These are phyloP conservation scores for Hypoxylon sp. DNA, from an alignment of 2,329 filamentous ascomycete species.

Conservation along the genomic window DNA sequence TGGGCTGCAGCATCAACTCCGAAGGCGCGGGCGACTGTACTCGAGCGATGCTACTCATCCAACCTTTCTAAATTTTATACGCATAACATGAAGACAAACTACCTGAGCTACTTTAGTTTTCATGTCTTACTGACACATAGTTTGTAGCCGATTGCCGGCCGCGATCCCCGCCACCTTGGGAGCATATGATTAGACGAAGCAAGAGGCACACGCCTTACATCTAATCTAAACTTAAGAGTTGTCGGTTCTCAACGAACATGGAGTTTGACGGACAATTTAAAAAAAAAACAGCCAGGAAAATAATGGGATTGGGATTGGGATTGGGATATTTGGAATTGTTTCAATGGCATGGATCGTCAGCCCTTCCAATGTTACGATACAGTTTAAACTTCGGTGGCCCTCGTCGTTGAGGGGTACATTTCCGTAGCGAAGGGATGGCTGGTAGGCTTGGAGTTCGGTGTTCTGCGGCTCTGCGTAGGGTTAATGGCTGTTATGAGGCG, in stretches of 20 bases:
- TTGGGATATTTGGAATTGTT: slow-evolving; percentile 22
- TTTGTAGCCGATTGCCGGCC: slow-evolving; percentile 52
- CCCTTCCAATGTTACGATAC: slow-evolving; percentile 7
- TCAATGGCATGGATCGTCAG: slow-evolving; percentile 5
- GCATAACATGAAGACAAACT: background rate
- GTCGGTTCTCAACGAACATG: background rate
- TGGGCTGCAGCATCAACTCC: slow-evolving; percentile 4
- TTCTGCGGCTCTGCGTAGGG: slow-evolving; percentile 28
- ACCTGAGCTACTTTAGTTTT: background rate
- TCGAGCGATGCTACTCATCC: slow-evolving; percentile 4
- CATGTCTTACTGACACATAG: slow-evolving; percentile 25
- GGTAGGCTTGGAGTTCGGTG: slow-evolving; percentile 29
- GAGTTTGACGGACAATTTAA: slow-evolving; percentile 4
- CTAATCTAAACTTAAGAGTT: slow-evolving; percentile 42
- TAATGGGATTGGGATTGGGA: slow-evolving; percentile 19
- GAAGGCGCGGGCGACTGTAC: slow-evolving; percentile 9
- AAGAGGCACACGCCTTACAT: slow-evolving; percentile 48
- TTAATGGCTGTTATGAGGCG: slow-evolving; percentile 20
- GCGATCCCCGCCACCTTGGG: slow-evolving; percentile 50
- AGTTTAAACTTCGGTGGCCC: background rate
- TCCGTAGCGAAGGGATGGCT: slow-evolving; percentile 11
- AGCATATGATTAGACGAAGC: slow-evolving; percentile 52
- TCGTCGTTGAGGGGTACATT: slow-evolving; percentile 6
- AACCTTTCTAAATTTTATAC: background rate
- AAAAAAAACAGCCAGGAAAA: slow-evolving; percentile 10